Conservation (phyloP, 2,329 filamentous ascomycete genomes). For the Trichoderma guizhouense region DNA sequence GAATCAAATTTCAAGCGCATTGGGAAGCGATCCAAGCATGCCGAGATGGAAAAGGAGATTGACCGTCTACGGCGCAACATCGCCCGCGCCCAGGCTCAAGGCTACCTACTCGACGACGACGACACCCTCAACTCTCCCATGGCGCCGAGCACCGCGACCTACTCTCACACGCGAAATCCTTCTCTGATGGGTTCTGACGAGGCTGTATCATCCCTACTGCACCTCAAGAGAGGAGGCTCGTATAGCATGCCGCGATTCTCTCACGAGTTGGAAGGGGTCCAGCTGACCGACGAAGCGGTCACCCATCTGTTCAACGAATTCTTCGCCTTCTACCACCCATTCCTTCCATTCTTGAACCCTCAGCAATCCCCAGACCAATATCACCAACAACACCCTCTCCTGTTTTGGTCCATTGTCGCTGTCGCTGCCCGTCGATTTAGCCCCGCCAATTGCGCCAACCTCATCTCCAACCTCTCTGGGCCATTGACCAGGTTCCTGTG, state of each 20-base stretch:
- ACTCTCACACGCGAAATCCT: slow-evolving; percentile 58
- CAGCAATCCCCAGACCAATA: slow-evolving; percentile 67
- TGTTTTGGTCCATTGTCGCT: slow-evolving; percentile 82
- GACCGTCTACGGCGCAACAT: slow-evolving; percentile 63
- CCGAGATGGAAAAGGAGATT: slow-evolving; percentile 83
- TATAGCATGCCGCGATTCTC: slow-evolving; percentile 59
- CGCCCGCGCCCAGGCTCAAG: slow-evolving; percentile 56
- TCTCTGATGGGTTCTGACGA: slow-evolving; percentile 67
- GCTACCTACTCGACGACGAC: slow-evolving; percentile 53
- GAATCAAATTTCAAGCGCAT: slow-evolving; percentile 69
- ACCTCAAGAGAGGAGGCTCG: slow-evolving; percentile 62
- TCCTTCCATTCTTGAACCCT: slow-evolving; percentile 70
- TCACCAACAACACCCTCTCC: slow-evolving; percentile 70
- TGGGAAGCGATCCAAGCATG: slow-evolving; percentile 77
- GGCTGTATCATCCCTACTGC: slow-evolving; percentile 63
- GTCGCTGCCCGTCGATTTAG: slow-evolving; percentile 71
- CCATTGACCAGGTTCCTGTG: slow-evolving; percentile 70
- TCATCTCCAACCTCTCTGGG: slow-evolving; percentile 65
- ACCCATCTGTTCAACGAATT: slow-evolving; percentile 68
- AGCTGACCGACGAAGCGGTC: slow-evolving; percentile 62
- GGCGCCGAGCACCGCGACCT: slow-evolving; percentile 48
- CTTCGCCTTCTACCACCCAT: slow-evolving; percentile 73
- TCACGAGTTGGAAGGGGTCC: slow-evolving; percentile 60
- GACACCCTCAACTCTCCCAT: slow-evolving; percentile 59
- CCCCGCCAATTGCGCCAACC: slow-evolving; percentile 50